These are phyloP conservation scores for Prunella vulgaris DNA, from an alignment of 257 asterid genomes.

Conservation along the genomic window DNA sequence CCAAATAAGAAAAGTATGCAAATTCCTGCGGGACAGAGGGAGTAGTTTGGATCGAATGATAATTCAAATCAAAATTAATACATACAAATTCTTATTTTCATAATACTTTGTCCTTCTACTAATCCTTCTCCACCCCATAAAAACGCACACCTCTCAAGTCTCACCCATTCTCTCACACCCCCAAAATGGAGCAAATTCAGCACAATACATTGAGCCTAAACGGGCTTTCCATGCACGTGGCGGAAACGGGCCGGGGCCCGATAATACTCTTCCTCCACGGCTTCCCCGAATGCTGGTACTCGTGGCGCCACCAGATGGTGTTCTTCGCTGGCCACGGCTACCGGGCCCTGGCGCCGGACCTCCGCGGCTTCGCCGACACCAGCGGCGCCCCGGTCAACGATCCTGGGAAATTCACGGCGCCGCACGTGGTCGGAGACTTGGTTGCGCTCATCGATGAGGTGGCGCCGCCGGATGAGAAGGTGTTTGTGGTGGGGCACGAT, in stretches of 20 bases:
- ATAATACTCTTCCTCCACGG: conserved; percentile 75
- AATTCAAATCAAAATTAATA: too few relatives aligned
- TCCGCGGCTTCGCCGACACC: conserved; percentile 76
- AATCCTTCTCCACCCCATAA: not conserved
- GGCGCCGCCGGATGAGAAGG: conserved; percentile 41
- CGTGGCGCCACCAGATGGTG: conserved; percentile 77
- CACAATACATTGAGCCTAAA: conserved; percentile 42
- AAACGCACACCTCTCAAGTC: not conserved
- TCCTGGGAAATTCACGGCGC: conserved; percentile 49
- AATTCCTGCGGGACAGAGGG: too few relatives aligned
- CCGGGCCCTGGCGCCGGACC: conserved; percentile 75
- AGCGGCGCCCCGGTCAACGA: conserved; percentile 40
- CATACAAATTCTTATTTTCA: too few relatives aligned
- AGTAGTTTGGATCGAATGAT: too few relatives aligned
- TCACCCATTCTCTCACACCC: not conserved
- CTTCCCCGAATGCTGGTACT: conserved; percentile 82
- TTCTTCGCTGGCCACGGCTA: conserved; percentile 55
- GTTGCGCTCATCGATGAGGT: conserved; percentile 39
- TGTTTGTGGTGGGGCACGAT: conserved; percentile 79
- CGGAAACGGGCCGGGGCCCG: conserved; percentile 67
- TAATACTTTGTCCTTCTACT: not conserved
- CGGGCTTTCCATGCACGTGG: conserved; percentile 61
- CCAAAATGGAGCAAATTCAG: conserved; percentile 40
- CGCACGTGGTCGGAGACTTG: conserved; percentile 61
- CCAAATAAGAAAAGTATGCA: too few relatives aligned